Conservation (phyloP, 495 filamentous ascomycete genomes). For the Paragyromitra xinjiangensis region DNA sequence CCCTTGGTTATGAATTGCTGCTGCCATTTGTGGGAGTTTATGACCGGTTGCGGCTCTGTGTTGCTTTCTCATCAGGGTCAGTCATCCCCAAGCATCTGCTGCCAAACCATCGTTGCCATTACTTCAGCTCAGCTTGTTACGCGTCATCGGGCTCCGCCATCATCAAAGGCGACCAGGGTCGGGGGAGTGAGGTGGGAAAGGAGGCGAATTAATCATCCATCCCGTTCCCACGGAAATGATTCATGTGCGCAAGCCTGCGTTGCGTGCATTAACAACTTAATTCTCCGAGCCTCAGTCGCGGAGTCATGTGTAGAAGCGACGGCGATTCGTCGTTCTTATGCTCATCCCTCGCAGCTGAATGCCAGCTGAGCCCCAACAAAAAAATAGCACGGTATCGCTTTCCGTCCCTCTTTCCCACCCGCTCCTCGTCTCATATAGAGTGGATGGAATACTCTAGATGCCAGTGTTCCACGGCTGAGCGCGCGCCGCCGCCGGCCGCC, state of each 20-base stretch:
- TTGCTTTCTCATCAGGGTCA: conserved; percentile 16
- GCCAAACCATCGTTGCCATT: not conserved
- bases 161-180: conserved; percentile 5
- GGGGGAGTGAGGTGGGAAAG: not conserved
- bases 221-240: conserved; percentile 22
- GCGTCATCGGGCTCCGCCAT: conserved; percentile 9
- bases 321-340: not conserved
- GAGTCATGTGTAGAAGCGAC: conserved; percentile 26
- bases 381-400: not conserved
- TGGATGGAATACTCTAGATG: not conserved
- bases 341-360: conserved; percentile 10
- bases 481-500: conserved; percentile 17
- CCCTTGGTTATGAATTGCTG: conserved; percentile 6
- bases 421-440: conserved; percentile 5
- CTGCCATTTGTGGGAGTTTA: conserved; percentile 20
- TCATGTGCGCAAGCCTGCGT: not conserved
- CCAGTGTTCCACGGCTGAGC: conserved; percentile 15
- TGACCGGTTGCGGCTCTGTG: conserved; percentile 32
- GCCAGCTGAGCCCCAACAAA: conserved; percentile 3
- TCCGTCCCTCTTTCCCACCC: not conserved
- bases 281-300: conserved; percentile 32
- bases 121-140: conserved; percentile 14
- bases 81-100: not conserved
- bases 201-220: conserved; percentile 22
- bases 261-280: conserved; percentile 26